Evolutionary conservation across 495 filamentous ascomycete species (phyloP).

Genomic region (Hypoxylon crocopeplum): DNA sequence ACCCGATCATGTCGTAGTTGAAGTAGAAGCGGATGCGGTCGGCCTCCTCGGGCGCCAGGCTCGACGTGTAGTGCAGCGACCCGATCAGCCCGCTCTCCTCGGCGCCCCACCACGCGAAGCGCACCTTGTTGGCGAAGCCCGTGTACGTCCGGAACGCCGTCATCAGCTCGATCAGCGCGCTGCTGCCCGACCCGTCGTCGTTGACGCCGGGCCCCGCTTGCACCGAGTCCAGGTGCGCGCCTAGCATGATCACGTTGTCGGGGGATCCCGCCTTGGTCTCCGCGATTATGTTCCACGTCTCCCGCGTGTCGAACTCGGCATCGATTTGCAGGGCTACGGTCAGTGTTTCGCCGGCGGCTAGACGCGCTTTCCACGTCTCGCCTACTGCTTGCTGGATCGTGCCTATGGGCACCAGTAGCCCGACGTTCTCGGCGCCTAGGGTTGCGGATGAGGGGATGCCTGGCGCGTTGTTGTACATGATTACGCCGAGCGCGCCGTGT

Average conservation of each 20-base stretch:
- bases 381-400: constrained; percentile 37
- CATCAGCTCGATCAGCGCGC: constrained; percentile 45
- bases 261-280: constrained; percentile 50
- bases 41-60: constrained; percentile 35
- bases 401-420: constrained; percentile 39
- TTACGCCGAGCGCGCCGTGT: constrained; percentile 38
- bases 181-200: constrained; percentile 49
- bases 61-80: constrained; percentile 42
- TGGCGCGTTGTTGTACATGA: constrained; percentile 35
- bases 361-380: constrained; percentile 22
- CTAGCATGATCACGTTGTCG: constrained; percentile 43
- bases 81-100: constrained; percentile 49
- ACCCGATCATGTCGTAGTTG: constrained; percentile 62
- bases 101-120: constrained; percentile 50
- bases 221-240: constrained; percentile 48
- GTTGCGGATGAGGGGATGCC: constrained; percentile 20
- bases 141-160: constrained; percentile 34
- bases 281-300: constrained; percentile 45
- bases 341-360: constrained; percentile 23
- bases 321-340: constrained; percentile 20
- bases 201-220: constrained; percentile 47
- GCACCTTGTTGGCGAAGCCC: constrained; percentile 48
- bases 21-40: constrained; percentile 46
- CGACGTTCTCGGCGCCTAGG: constrained; percentile 38
- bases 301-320: constrained; percentile 21